These are phyloP conservation scores for Voacanga thouarsii DNA, from an alignment of 257 asterid species.

Conservation along the genomic window DNA sequence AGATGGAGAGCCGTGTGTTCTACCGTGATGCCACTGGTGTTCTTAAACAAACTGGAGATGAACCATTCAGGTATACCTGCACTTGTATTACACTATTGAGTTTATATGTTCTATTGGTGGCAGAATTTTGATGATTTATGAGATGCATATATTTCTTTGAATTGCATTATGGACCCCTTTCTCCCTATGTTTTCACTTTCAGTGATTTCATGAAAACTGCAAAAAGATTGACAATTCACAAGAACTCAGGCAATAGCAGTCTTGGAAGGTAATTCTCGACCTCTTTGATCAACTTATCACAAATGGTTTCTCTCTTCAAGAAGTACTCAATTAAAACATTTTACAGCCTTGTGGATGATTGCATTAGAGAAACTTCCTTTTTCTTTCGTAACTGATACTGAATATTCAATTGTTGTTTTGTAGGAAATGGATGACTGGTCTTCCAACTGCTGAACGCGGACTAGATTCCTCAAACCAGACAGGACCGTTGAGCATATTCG, in stretches of 20 bases:
- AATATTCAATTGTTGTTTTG: conserved; percentile 11
- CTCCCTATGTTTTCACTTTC: conserved; percentile 17
- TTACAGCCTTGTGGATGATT: background rate
- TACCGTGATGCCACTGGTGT: conserved; percentile 65
- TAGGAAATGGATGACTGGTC: conserved; percentile 76
- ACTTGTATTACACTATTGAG: background rate
- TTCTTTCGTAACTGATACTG: no score
- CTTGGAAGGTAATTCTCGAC: conserved; percentile 46
- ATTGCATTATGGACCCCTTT: background rate
- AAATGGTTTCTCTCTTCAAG: background rate
- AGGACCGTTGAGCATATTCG: conserved; percentile 70
- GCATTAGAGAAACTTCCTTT: background rate
- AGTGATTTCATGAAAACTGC: conserved; percentile 70
- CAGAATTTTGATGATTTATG: background rate
- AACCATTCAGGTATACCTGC: conserved; percentile 59
- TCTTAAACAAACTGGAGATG: conserved; percentile 64
- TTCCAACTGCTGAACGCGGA: conserved; percentile 72
- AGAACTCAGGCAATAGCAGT: conserved; percentile 42
- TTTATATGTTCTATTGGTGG: background rate
- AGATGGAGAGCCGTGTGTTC: conserved; percentile 49
- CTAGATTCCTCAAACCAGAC: conserved; percentile 78
- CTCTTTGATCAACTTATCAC: background rate
- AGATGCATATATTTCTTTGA: background rate
- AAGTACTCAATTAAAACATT: background rate
- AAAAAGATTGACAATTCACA: conserved; percentile 63